Evolutionary conservation across 345 rosid species (phyloP).

Genomic region (Linum tenue): DNA sequence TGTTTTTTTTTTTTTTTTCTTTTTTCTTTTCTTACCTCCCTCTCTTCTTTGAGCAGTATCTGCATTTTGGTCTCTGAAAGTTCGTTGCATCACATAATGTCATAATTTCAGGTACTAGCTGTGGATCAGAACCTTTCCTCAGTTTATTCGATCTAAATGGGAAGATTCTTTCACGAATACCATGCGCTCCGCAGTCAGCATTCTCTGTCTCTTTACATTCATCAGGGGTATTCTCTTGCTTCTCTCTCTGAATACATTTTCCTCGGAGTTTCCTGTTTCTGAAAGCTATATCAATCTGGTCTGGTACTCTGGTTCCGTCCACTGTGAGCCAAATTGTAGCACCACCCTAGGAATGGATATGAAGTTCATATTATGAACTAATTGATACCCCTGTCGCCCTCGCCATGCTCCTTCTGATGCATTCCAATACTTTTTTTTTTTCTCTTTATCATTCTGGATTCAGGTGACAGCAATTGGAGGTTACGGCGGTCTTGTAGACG

Average conservation of each 20-base stretch:
- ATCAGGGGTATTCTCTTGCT: constrained; percentile 47
- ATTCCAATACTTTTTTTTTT: not conserved
- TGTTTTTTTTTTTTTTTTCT: not conserved
- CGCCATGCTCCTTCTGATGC: not conserved
- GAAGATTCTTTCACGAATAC: constrained; percentile 56
- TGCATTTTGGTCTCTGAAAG: constrained; percentile 1
- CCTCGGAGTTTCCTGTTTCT: too few species aligned
- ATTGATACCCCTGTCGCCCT: not conserved
- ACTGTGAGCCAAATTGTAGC: too few species aligned
- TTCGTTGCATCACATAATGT: constrained; percentile 10
- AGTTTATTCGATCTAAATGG: constrained; percentile 72
- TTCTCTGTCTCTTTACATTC: constrained; percentile 72
- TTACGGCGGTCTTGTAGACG: constrained; percentile 80
- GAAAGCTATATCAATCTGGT: too few species aligned
- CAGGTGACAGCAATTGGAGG: constrained; percentile 85
- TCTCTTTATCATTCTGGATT: not conserved
- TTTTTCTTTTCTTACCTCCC: not conserved
- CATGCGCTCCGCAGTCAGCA: constrained; percentile 75
- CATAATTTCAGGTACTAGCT: constrained; percentile 54
- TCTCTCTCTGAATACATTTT: not conserved
- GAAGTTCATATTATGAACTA: too few species aligned
- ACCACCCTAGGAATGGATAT: too few species aligned
- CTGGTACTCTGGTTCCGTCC: too few species aligned
- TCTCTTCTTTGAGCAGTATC: not conserved
- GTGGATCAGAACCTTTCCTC: constrained; percentile 82